Base-by-base conservation (phyloP, 1,139 yeast species). In the Scheffersomyces titani region DNA sequence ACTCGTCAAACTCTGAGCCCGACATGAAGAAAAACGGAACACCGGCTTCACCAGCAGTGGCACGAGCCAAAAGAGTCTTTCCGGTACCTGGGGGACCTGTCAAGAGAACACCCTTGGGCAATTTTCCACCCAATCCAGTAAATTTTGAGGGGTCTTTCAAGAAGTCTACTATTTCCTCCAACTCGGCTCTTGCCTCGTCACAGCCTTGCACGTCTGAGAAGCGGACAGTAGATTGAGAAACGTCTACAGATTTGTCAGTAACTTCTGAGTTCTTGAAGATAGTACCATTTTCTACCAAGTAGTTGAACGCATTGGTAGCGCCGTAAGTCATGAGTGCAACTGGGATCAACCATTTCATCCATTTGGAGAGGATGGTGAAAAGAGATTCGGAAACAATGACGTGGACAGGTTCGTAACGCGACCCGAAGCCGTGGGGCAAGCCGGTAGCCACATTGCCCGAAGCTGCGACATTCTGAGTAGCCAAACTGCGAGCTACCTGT, bases 31-130 rank as follows among this genome's bases (percentile, higher is more conserved):
- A 94, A 70, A 96, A 96, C 36, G 98, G 99, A 40, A 94, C 99
- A 52, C 97, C 99, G 2, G 99, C 99, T 74, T 96, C 99, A 59
- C 99, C 99, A 11, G 99, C 99, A 47, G 98, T 96, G 19, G 99
- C 99, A 65, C 99, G 85, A 0, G 99, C 99, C 61, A 96, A 83
- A 61, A 96, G 79, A 1, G 99, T 96, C 73, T 96, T 96, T 84
- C 99, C 99, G 6, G 99, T 96, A 76, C 99, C 99, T 47, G 99
- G 99, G 47, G 99, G 99, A 51, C 99, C 99, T 6, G 99, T 94
- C 61, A 96, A 80, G 57, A 96, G 77, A 5, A 96, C 97, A 79
- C 99, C 99, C 72, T 93, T 94, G 57, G 99, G 99, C 65, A 96
- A 81, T 72, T 92, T 92, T 55, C 99, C 99, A 62, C 99, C 99